Base-by-base conservation (phyloP, 2,329 filamentous ascomycete genomes). In the Dryadomyces sulphureus region DNA sequence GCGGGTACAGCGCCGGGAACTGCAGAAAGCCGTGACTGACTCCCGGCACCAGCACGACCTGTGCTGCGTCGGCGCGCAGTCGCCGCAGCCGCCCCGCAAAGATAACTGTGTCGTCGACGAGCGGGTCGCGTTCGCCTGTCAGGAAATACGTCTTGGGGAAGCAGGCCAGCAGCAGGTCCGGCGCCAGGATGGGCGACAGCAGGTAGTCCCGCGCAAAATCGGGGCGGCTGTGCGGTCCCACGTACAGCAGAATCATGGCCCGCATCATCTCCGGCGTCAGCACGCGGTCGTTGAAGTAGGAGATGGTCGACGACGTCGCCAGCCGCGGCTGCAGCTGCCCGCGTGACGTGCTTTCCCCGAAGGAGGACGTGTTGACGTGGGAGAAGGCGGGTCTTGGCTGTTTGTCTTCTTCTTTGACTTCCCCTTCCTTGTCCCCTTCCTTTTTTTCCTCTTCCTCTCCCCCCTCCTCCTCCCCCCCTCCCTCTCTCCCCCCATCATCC, bases 251-350 rank as follows among this genome's bases (percentile, higher is more conserved):
- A 53, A 98, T 94, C 89, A 98, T 96, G 52, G 89, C 87, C 27
- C 92, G 84, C 83, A 96, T 95, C 87, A 96, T 94, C 62, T 98
- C 92, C 0, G 92, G 90, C 0, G 87, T 90, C 14, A 98, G 72
- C 24, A 98, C 84, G 24, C 92, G 82, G 61, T 98, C 92, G 60
- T 94, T 92, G 62, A 95, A 94, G 64, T 96, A 96, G 0, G 90
- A 95, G 32, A 98, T 93, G 78, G 94, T 94, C n/a, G 82, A 90
- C 0, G 87, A 89, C 59, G 90, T 94, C 16, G 90, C 89, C 9
- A 98, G 74, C n/a, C 89, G 79, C 1, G 92, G 96, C 54, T 76
- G 79, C 50, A 94, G 63, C 56, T 27, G 57, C 32, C 1, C n/a
- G n/a, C n/a, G n/a, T n/a, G n/a, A n/a, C n/a, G n/a, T n/a, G n/a